Conservation (phyloP, 1,284 basidiomycete species). For the Microstroma glucosiphilum region DNA sequence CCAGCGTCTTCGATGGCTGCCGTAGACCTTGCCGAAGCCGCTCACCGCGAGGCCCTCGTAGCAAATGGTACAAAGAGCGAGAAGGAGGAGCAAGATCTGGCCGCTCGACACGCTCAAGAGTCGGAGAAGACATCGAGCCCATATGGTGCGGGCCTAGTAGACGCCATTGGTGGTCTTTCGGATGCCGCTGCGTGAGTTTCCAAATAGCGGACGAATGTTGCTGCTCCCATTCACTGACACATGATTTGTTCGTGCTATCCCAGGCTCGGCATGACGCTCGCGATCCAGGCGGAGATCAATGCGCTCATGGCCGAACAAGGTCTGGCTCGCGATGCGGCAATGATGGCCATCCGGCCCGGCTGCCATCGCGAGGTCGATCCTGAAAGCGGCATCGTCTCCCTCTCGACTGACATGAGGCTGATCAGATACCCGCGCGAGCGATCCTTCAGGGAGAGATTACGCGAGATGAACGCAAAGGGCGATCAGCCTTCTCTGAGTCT, state of each 20-base stretch:
- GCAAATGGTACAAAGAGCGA: background rate
- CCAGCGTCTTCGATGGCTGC: background rate
- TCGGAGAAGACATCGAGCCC: conserved; percentile 1
- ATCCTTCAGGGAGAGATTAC: conserved; percentile 31
- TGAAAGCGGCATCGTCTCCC: conserved; percentile 19
- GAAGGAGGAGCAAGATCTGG: background rate
- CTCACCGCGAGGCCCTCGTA: background rate
- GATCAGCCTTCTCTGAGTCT: conserved; percentile 26
- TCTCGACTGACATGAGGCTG: conserved; percentile 32
- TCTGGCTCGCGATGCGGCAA: background rate
- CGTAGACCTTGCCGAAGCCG: background rate
- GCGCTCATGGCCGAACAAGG: background rate
- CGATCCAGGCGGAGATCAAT: background rate
- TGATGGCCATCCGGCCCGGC: background rate
- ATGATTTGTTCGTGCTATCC: conserved; percentile 21
- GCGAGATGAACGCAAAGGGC: conserved; percentile 28
- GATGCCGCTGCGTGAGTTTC: conserved; percentile 46
- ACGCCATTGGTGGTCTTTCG: conserved; percentile 52
- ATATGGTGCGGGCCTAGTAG: conserved; percentile 51
- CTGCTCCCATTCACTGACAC: background rate
- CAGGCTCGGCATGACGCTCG: conserved; percentile 15
- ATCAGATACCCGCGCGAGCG: conserved; percentile 37
- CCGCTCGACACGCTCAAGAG: background rate
- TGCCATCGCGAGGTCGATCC: conserved; percentile 9
- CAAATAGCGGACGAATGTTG: conserved; percentile 22